Evolutionary conservation across 2,329 filamentous ascomycete species (phyloP).

Genomic region (Calycina herbarum): DNA sequence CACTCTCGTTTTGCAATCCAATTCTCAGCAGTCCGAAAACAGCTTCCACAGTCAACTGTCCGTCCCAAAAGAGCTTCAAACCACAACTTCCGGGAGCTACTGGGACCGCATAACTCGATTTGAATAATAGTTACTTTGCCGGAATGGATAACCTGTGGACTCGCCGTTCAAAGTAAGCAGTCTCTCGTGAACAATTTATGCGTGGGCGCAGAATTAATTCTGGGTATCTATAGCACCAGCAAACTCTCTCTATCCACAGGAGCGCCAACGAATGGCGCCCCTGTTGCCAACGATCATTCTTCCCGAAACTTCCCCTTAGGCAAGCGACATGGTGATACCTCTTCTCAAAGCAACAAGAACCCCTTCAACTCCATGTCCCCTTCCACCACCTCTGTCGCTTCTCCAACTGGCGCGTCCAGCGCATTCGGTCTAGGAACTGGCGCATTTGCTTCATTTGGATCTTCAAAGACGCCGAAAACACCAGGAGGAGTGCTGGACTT

Average conservation of each 20-base stretch:
- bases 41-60: conserved; percentile 21
- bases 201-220: conserved; percentile 26
- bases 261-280: conserved; percentile 45
- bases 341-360: conserved; percentile 72
- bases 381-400: conserved; percentile 67
- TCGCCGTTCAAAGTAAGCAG: conserved; percentile 73
- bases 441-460: conserved; percentile 93
- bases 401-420: conserved; percentile 77
- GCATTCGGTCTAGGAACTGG: conserved; percentile 94
- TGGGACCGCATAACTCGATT: conserved; percentile 10
- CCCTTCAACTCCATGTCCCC: conserved; percentile 77
- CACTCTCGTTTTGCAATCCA: not conserved
- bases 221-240: conserved; percentile 45
- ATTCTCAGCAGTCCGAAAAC: conserved; percentile 19
- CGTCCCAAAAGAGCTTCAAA: conserved; percentile 21
- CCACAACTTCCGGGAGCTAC: conserved; percentile 21
- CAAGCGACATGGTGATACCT: conserved; percentile 73
- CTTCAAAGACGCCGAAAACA: conserved; percentile 81
- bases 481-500: conserved; percentile 79
- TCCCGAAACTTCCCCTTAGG: conserved; percentile 65
- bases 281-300: conserved; percentile 47
- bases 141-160: conserved; percentile 60
- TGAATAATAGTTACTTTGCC: conserved; percentile 17
- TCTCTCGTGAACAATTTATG: not conserved
- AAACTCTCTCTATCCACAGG: conserved; percentile 86